Conservation (phyloP, 2,329 filamentous ascomycete genomes). For the Coleophoma cylindrospora region DNA sequence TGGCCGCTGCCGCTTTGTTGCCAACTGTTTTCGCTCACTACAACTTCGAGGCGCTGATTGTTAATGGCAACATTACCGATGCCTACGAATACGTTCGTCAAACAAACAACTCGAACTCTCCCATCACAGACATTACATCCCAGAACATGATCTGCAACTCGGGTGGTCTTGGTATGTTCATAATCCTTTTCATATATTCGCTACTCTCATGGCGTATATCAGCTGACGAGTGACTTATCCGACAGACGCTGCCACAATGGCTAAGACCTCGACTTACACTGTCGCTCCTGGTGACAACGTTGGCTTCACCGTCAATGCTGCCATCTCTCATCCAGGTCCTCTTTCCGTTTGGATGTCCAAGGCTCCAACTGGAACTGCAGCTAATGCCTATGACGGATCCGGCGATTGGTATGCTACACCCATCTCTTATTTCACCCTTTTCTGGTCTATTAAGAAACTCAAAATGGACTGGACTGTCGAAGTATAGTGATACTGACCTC, state of each 20-base stretch:
- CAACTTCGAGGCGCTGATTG: slow-evolving; percentile 3
- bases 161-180: slow-evolving; percentile 18
- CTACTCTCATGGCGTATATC: too few species aligned
- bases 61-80: slow-evolving; percentile 35
- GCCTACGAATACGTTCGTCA: slow-evolving; percentile 43
- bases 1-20: too few species aligned
- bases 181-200: too few species aligned
- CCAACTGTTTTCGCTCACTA: slow-evolving; percentile 1
- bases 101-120: slow-evolving; percentile 38
- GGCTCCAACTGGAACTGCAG: slow-evolving; percentile 16
- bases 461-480: too few species aligned
- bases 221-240: too few species aligned
- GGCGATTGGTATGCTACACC: too few species aligned
- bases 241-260: too few species aligned
- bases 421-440: too few species aligned
- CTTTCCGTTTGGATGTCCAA: slow-evolving; percentile 20
- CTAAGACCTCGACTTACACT: neutral
- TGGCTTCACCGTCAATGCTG: slow-evolving; percentile 16
- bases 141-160: slow-evolving; percentile 41
- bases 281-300: slow-evolving; percentile 19
- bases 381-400: slow-evolving; percentile 17
- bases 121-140: slow-evolving; percentile 38
- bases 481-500: too few species aligned
- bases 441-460: too few species aligned
- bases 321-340: slow-evolving; percentile 23